Percentiles rank a stretch among this genome's conserved stretches.
Conservation (phyloP, 2,329 filamentous ascomycete genomes). For the Aspergillus flavus region DNA sequence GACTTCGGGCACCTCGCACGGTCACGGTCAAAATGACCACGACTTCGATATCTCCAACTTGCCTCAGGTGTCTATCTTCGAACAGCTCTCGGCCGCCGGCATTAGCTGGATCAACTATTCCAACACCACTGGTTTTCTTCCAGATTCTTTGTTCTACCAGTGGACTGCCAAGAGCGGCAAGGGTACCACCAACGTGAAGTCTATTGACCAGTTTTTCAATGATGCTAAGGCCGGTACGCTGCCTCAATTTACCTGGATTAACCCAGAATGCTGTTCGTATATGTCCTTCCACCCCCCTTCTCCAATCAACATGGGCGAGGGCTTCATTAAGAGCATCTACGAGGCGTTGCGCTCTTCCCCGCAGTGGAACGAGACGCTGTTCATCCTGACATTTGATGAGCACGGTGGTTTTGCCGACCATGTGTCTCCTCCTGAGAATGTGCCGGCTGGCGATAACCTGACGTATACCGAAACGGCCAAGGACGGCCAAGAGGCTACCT, state of each 20-base stretch:
- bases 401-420: conserved; percentile 53
- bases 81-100: conserved; percentile 44
- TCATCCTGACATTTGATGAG: conserved; percentile 53
- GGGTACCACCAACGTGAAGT: conserved; percentile 36
- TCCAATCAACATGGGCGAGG: conserved; percentile 49
- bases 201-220: conserved; percentile 46
- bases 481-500: conserved; percentile 40
- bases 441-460: conserved; percentile 43
- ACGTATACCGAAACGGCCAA: conserved; percentile 37
- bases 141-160: conserved; percentile 49
- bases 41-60: conserved; percentile 37
- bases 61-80: conserved; percentile 44
- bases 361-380: conserved; percentile 52
- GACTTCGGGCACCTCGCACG: conserved; percentile 44
- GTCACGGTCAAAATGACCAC: conserved; percentile 42
- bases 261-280: conserved; percentile 54
- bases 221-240: conserved; percentile 50
- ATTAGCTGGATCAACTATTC: conserved; percentile 53
- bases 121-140: conserved; percentile 47
- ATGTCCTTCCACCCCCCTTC: conserved; percentile 52
- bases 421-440: conserved; percentile 44
- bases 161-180: conserved; percentile 45
- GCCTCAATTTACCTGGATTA: conserved; percentile 52
- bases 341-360: conserved; percentile 48
- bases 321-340: conserved; percentile 51